phyloP scores from a whole-genome alignment of 1,284 basidiomycete species.

The Fomitopsis betulina region DNA sequence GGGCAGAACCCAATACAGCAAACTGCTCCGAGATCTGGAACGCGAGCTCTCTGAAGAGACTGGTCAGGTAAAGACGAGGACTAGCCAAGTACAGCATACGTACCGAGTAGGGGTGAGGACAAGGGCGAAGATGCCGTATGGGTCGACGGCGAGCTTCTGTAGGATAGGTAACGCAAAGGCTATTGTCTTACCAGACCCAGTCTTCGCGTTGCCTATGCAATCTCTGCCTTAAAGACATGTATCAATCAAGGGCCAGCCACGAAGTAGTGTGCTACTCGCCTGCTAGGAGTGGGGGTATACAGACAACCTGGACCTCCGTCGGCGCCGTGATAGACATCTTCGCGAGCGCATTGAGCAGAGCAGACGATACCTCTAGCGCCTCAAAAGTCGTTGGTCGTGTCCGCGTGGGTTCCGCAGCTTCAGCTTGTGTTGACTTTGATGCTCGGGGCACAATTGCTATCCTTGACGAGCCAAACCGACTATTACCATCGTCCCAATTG shows the following conservation, averaged over 20 bases:
- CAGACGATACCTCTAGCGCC: slow-evolving; percentile 70
- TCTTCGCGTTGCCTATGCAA: slow-evolving; percentile 97
- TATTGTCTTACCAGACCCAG: slow-evolving; percentile 96
- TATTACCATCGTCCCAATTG: slow-evolving; percentile 8
- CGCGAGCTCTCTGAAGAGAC: slow-evolving; percentile 74
- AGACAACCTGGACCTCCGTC: slow-evolving; percentile 88
- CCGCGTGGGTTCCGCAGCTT: slow-evolving; percentile 9
- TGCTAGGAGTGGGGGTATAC: slow-evolving; percentile 83
- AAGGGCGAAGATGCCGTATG: slow-evolving; percentile 91
- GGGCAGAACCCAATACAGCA: slow-evolving; percentile 79
- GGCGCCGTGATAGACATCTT: slow-evolving; percentile 85
- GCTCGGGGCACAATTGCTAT: slow-evolving; percentile 19
- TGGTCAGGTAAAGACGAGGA: background rate
- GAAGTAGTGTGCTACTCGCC: slow-evolving; percentile 41
- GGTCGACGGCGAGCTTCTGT: slow-evolving; percentile 84
- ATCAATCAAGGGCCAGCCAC: slow-evolving; percentile 10
- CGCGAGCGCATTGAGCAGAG: slow-evolving; percentile 67
- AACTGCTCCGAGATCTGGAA: slow-evolving; percentile 98
- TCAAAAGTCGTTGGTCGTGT: slow-evolving; percentile 44
- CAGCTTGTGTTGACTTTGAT: slow-evolving; percentile 3
- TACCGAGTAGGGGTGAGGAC: slow-evolving; percentile 93
- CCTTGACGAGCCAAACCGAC: slow-evolving; percentile 19
- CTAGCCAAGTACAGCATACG: slow-evolving; percentile 13
- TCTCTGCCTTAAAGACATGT: slow-evolving; percentile 62
- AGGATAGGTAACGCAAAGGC: slow-evolving; percentile 96